These are phyloP conservation scores for Aspergillus conjunctus DNA, from an alignment of 495 filamentous ascomycete species.

Conservation along the genomic window DNA sequence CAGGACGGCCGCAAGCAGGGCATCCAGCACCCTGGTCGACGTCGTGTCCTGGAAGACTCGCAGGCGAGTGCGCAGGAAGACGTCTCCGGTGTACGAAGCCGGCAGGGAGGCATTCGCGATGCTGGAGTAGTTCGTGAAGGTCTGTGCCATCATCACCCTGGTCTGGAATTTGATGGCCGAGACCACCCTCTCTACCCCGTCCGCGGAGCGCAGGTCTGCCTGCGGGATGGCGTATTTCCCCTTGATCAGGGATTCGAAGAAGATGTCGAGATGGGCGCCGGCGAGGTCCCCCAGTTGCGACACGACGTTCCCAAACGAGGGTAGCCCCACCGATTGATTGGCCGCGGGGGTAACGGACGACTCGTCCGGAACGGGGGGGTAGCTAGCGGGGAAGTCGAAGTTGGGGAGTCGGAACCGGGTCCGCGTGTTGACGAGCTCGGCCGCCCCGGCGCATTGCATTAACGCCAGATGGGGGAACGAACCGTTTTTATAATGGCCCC, in stretches of 20 bases:
- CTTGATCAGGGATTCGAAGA: background rate
- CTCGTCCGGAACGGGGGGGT: background rate
- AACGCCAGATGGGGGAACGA: background rate
- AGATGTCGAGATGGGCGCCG: background rate
- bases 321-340: background rate
- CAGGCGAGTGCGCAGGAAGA: background rate
- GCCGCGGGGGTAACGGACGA: background rate
- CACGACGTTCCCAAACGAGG: background rate
- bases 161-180: background rate
- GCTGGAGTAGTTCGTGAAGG: background rate
- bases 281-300: background rate
- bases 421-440: background rate
- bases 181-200: background rate
- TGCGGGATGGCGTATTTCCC: background rate
- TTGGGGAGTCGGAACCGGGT: background rate
- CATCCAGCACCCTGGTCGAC: background rate
- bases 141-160: background rate
- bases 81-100: background rate
- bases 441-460: background rate
- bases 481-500: background rate
- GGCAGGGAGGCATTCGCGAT: background rate
- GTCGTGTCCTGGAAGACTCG: background rate
- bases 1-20: background rate
- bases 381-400: background rate
- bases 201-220: background rate